Conservation (phyloP, 441 rosid species). For the Adansonia madagascariensis region DNA sequence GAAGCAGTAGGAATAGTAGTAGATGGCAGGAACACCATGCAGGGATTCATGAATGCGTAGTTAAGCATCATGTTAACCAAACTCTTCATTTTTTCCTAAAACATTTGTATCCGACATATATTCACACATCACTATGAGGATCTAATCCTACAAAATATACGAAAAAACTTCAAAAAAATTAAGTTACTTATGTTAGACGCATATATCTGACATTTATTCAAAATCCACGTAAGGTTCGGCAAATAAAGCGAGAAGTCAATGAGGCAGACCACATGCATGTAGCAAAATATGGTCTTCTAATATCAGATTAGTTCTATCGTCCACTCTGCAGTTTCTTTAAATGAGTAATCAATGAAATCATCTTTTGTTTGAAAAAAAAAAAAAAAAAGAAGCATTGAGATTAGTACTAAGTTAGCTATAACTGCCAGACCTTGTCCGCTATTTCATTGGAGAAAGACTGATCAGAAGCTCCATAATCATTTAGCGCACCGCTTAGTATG, state of each 20-base stretch:
- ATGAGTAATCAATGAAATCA: neutral
- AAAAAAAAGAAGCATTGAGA: neutral
- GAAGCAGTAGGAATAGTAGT: no score
- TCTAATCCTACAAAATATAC: no score
- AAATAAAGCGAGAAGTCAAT: no score
- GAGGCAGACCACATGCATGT: neutral
- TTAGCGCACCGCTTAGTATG: slow-evolving; percentile 39
- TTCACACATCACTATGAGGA: no score
- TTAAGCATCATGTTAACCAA: no score
- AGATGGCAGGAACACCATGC: neutral
- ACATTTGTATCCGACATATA: no score
- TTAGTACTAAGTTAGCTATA: neutral
- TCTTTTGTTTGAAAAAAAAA: neutral
- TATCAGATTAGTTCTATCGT: neutral
- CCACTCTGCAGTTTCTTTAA: neutral
- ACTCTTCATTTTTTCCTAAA: no score
- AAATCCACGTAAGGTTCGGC: no score
- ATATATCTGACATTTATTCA: no score
- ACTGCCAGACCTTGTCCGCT: slow-evolving; percentile 42
- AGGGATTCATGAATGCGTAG: no score
- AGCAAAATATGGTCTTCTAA: neutral
- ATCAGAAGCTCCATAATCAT: slow-evolving; percentile 36
- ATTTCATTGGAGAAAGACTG: slow-evolving; percentile 25
- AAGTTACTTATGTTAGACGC: no score
- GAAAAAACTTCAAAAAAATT: no score